Evolutionary conservation across 2,329 filamentous ascomycete genomes (phyloP), one percentile per base, ranked within the genome.

Genomic region (Fusarium sp.): DNA sequence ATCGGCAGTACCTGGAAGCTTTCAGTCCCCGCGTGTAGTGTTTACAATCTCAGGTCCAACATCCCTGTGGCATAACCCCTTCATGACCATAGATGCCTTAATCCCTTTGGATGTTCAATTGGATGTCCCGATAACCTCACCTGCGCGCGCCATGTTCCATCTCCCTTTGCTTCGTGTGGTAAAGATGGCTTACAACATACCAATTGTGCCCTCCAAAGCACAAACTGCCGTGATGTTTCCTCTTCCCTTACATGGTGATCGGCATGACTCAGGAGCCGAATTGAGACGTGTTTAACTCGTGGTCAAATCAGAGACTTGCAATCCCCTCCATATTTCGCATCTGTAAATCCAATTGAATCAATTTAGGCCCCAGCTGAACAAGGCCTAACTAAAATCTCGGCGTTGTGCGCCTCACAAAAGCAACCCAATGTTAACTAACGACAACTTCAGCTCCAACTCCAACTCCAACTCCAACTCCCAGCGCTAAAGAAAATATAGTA

Each of bases 201-300:
- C 48, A 58, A 39, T 19, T 32, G 19, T 38, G 21, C 37, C 35
- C 42, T 39, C 19, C 19, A 19, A 19, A 19, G 19, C 19, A 4
- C 19, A 19, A 57, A 36, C 53, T 43, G 42, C 36, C 23, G 39
- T 17, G 33, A 61, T 46, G 38, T 55, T 55, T 23, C 9, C 15
- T 23, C 23, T 63, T 63, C 27, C 60, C 61, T 63, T 64, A 55
- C 60, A 61, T 61, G 23, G 45, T 39, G 61, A 63, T 64, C 60
- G 57, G 37, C 46, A 49, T 38, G 50, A 43, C 55, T 48, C 51
- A 47, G 36, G 32, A 35, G 36, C 49, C 46, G 49, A 47, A 47
- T 52, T 19, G 33, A 57, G 60, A 61, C 49, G 49, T 52, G 38
- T 19, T 15, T 23, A 38, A 38, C 43, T 29, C 14, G 23, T 32